Conservation (phyloP, 495 filamentous ascomycete genomes). For the Sabuloglossum arenarium region DNA sequence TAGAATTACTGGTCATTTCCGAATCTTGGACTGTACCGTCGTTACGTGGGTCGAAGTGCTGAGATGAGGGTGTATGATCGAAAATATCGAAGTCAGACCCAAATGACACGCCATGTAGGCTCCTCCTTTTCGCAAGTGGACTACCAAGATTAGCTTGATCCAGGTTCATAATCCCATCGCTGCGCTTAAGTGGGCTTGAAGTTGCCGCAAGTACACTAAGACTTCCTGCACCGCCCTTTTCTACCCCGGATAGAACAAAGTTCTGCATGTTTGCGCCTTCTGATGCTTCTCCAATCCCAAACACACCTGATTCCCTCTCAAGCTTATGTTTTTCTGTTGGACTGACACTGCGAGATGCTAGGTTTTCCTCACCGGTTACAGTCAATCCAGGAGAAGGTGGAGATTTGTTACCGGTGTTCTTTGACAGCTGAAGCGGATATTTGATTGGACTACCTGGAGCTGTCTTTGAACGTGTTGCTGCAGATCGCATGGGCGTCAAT, state of each 20-base stretch:
- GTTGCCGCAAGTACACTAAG: slow-evolving; percentile 30
- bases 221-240: slow-evolving; percentile 9
- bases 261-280: not conserved
- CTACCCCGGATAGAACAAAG: not conserved
- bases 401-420: slow-evolving; percentile 47
- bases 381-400: slow-evolving; percentile 8
- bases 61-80: slow-evolving; percentile 19
- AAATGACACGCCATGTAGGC: slow-evolving; percentile 46
- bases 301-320: not conserved
- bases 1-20: not conserved
- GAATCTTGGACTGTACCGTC: not conserved
- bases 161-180: slow-evolving; percentile 72
- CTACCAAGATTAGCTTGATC: slow-evolving; percentile 59
- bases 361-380: slow-evolving; percentile 17
- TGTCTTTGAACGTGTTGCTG: slow-evolving; percentile 28
- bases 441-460: slow-evolving; percentile 59
- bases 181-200: slow-evolving; percentile 79
- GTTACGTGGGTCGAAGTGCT: not conserved
- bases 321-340: not conserved
- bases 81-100: slow-evolving; percentile 50
- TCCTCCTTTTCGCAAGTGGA: slow-evolving; percentile 71
- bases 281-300: not conserved
- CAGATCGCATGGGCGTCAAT: slow-evolving; percentile 20
- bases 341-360: not conserved
- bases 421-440: slow-evolving; percentile 46